phyloP scores from a whole-genome alignment of 345 rosid species.

The Cardamine occulta region DNA sequence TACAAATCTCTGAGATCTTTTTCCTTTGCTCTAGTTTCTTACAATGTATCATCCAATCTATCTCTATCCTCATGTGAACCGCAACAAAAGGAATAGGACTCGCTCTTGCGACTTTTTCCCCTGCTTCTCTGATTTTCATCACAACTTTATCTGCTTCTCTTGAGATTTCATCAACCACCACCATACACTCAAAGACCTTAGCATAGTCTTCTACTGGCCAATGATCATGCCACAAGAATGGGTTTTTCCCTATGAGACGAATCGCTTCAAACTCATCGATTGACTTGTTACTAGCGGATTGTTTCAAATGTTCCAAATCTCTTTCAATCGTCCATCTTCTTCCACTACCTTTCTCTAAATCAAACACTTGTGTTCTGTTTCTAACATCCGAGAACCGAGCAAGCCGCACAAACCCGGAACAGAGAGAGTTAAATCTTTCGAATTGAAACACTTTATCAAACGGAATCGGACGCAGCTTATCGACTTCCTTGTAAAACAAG shows the following conservation, averaged over 20 bases:
- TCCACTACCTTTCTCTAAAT: constrained; percentile 90
- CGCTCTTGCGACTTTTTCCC: constrained; percentile 45
- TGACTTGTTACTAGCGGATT: constrained; percentile 41
- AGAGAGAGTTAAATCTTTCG: constrained; percentile 70
- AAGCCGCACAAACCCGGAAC: constrained; percentile 72
- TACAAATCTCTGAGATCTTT: constrained; percentile 72
- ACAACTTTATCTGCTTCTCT: constrained; percentile 82
- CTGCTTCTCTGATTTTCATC: constrained; percentile 65
- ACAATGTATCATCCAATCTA: constrained; percentile 98
- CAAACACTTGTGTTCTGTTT: constrained; percentile 51
- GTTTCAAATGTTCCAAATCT: constrained; percentile 74
- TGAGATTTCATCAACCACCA: constrained; percentile 68
- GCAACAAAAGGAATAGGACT: constrained; percentile 61
- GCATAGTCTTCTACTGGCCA: constrained; percentile 96
- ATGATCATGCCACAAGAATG: constrained; percentile 98
- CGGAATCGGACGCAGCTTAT: constrained; percentile 74
- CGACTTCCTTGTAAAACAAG: constrained; percentile 86
- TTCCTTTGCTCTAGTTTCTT: constrained; percentile 78
- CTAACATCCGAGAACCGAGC: constrained; percentile 61
- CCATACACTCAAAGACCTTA: constrained; percentile 81
- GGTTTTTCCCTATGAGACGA: constrained; percentile 76
- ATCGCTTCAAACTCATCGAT: constrained; percentile 68
- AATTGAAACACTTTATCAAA: constrained; percentile 82
- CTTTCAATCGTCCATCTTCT: constrained; percentile 87
- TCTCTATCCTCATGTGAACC: constrained; percentile 96